Evolutionary conservation across 768 basidiomycete genomes (phyloP), one percentile per base, ranked within the genome.

Genomic region (Amylocystis lapponica): DNA sequence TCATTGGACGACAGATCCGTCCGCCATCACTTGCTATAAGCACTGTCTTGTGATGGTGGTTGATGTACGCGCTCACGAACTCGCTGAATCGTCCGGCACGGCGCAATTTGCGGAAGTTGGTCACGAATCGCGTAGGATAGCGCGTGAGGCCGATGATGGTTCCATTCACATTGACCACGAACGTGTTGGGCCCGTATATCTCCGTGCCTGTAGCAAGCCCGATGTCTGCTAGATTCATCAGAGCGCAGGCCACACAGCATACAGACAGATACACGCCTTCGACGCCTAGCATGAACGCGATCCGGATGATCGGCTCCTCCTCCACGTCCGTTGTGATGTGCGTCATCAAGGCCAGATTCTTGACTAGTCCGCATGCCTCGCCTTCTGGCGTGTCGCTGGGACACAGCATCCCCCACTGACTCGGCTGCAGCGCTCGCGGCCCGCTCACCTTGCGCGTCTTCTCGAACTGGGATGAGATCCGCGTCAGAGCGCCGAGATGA

Each of bases 251-350:
- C 14, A 33, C 42, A 43, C 31, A 12, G 16, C 45, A n/a, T 27
- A 47, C 46, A 34, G 27, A n/a, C n/a, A n/a, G n/a, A 47, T 21
- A 56, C 74, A 41, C 45, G 86, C 92, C 93, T 79, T 99, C 94
- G n/a, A 98, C 88, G 22, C 96, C 96, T n/a, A 98, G 78, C 81
- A 96, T 83, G 64, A 85, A 94, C 4, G 89, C 83, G 26, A 97
- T 69, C 46, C 83, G 78, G 50, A 90, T 79, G 42, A 99, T 87
- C 1, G 95, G 94, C 47, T 83, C 89, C 62, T 99, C 96, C 48
- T 95, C 93, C 23, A 93, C 95, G 62, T 98, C 96, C 31, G 96
- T 98, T 8, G 96, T 99, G 61, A 99, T 98, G 65, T 99, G 95
- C 3, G 96, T 98, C 96, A 99, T 99, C 13, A 99, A 71, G 3